Base-by-base conservation (phyloP, 2,329 filamentous ascomycete genomes). In the Kalaharituber pfeilii region DNA sequence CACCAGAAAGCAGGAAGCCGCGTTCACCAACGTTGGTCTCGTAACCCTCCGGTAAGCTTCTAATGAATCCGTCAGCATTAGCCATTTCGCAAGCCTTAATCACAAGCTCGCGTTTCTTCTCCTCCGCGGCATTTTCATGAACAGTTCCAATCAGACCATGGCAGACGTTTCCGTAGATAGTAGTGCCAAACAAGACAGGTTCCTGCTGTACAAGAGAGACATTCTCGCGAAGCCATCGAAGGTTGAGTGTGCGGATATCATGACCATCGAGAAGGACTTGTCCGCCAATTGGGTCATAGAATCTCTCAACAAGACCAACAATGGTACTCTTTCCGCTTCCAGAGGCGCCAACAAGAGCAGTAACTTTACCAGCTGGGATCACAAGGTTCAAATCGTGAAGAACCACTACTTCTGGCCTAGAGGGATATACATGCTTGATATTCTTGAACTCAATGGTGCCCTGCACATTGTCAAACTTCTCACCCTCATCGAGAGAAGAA, bases 271-370 rank as follows among this genome's bases (percentile, higher is more conserved):
- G 72, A 56, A 81, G 75, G 1, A 96, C 80, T 20, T 76, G 70
- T 22, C 91, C 91, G 27, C 77, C 77, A 29, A 95, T 84, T 0
- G 89, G 89, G 55, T 88, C 80, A 67, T 98, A 98, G 67, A 96
- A 96, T 18, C 91, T 79, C 69, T 96, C 89, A 1, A 96, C 80
- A 20, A 98, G 73, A 11, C 89, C 89, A 26, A 96, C 83, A 58
- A 96, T 88, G 0, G 91, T 96, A 64, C 83, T 89, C 70, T 96
- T 98, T 49, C 91, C 91, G 36, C 84, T 93, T 9, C 89, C 91
- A 9, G 89, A 96, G 0, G 89, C 86, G 55, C 91, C 91, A 5
- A 98, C 91, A 6, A 98, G 72, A 1, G 91, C 91, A 2, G 89
- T 94, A 18, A 84, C 87, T 71, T 94, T 94, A 20, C 89, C 88